Evolutionary conservation across 1,139 yeast genomes (phyloP).

Genomic region (Arxiozyma bovina): DNA sequence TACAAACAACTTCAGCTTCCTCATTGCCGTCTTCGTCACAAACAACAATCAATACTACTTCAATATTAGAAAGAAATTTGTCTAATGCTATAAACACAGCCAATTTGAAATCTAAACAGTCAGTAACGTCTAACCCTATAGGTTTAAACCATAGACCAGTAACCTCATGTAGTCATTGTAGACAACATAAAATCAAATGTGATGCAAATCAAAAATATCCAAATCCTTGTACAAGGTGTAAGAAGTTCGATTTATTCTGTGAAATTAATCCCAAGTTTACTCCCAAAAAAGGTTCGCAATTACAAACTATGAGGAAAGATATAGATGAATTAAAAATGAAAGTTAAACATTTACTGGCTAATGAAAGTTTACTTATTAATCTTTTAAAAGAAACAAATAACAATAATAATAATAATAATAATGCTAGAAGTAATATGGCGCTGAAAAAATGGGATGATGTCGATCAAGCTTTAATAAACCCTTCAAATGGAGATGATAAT

Average conservation of each 20-base stretch:
- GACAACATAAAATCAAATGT: conserved; percentile 91
- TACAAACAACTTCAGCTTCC: neutral
- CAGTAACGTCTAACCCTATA: neutral
- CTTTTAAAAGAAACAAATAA: conserved; percentile 7
- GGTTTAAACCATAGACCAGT: conserved; percentile 66
- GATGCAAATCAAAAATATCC: conserved; percentile 84
- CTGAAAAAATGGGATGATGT: neutral
- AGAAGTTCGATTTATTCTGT: conserved; percentile 68
- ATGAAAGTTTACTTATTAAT: conserved; percentile 41
- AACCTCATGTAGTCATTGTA: conserved; percentile 86
- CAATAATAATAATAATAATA: conserved; percentile 1
- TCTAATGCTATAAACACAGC: neutral
- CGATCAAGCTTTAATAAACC: conserved; percentile 34
- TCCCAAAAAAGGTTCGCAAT: conserved; percentile 87
- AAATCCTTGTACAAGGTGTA: conserved; percentile 74
- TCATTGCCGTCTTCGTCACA: no score
- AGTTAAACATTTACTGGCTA: conserved; percentile 64
- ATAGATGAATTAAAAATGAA: conserved; percentile 73
- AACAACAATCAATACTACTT: neutral
- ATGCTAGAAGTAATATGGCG: neutral
- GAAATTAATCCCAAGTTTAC: conserved; percentile 86
- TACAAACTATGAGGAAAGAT: conserved; percentile 74
- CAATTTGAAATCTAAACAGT: conserved; percentile 12
- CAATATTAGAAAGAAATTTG: neutral
- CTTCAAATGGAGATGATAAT: conserved; percentile 15